Base-by-base conservation (phyloP, 345 rosid species). In the Heritiera littoralis region DNA sequence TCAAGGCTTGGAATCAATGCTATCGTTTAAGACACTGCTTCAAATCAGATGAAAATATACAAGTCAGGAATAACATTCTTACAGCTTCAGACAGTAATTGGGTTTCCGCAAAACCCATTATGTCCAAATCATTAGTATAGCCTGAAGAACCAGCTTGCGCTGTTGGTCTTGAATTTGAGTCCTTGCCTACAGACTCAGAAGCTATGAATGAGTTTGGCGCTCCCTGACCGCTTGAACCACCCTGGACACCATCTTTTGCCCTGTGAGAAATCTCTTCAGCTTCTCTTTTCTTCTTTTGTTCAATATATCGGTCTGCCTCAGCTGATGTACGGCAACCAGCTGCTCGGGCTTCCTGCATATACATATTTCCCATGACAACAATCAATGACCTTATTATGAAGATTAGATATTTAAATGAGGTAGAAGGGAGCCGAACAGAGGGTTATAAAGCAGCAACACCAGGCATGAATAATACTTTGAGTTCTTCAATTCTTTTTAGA, bases 321-420 rank as follows among this genome's bases (percentile, higher is more conserved):
- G 90, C 90, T 43, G 95, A 80, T 32, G 97, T 86, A 14, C 92
- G 90, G 77, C 98, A 97, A 78, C 98, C 98, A 78, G 98, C 98
- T 61, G 89, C 83, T 78, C 86, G 94, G 48, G 99, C 98, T 76
- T 94, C 98, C 99, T 97, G 90, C 73, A 82, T 63, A 77, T 58
- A 72, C 46, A 66, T 59, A 59, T 58, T 65, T 74, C 56, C 32
- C 73, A 1, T 32, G 45, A 15, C 65, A 55, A 76, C 28, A 65
- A 46, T 66, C 65, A 78, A 48, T 56, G 74, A 85, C 59, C 52
- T 45, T 7, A 63, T 83, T 67, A 75, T 35, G 48, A 48, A 80
- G 56, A 79, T 55, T 55, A 55, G 9, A 55, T 35, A 38, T 18
- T 11, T 55, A 51, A 51, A 52, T 9, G 17, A 32, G 17, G 48